These are phyloP conservation scores for Coemansia sp. DNA, from an alignment of 192 early-diverging fungal genomes.

Conservation along the genomic window DNA sequence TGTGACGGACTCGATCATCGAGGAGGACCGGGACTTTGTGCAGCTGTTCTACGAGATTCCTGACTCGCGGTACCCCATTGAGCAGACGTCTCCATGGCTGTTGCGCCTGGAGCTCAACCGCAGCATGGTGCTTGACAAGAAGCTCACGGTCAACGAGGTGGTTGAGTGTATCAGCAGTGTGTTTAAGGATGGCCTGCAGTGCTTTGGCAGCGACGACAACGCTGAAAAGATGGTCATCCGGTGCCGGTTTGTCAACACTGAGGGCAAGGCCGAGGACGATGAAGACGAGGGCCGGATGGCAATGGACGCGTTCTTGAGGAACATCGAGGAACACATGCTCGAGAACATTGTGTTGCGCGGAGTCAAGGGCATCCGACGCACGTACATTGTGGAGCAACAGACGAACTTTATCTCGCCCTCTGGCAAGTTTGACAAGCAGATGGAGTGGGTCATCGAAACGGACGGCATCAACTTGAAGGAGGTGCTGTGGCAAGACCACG, in stretches of 20 bases:
- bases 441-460: conserved; percentile 84
- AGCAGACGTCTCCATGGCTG: conserved; percentile 71
- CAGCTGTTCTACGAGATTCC: conserved; percentile 77
- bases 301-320: conserved; percentile 87
- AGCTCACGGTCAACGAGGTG: conserved; percentile 81
- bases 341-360: conserved; percentile 84
- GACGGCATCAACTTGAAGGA: conserved; percentile 89
- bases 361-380: conserved; percentile 79
- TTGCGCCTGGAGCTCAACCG: conserved; percentile 75
- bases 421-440: conserved; percentile 64
- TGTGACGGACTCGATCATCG: conserved; percentile 72
- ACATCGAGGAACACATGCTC: conserved; percentile 85
- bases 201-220: conserved; percentile 88
- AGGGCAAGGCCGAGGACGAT: conserved; percentile 53
- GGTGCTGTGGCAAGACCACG: conserved; percentile 81
- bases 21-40: conserved; percentile 88
- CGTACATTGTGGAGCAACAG: conserved; percentile 57
- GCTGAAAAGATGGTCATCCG: conserved; percentile 82
- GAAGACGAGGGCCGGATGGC: conserved; percentile 59
- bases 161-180: conserved; percentile 73
- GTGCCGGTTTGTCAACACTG: conserved; percentile 77
- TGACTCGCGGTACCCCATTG: conserved; percentile 67
- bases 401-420: conserved; percentile 47
- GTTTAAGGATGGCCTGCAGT: conserved; percentile 78
- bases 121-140: conserved; percentile 86